These are phyloP conservation scores for Boeremia exigua DNA, from an alignment of 2,329 filamentous ascomycete species.

Conservation along the genomic window DNA sequence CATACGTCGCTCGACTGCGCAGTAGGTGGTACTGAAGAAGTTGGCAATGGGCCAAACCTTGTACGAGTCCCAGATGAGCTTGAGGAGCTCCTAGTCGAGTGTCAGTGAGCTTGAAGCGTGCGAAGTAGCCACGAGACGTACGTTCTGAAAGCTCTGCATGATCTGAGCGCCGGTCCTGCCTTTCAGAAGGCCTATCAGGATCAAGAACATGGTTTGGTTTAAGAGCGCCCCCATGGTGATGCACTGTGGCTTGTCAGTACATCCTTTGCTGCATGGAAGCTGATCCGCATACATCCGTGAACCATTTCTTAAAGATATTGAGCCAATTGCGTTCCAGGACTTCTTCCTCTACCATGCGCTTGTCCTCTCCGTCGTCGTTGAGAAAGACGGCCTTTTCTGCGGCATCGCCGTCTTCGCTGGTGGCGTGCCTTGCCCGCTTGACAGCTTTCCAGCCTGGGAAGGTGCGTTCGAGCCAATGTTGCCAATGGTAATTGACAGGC, in stretches of 20 bases:
- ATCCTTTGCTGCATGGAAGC: background rate
- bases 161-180: conserved; percentile 43
- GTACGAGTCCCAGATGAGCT: conserved; percentile 65
- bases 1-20: conserved; percentile 72
- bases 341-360: conserved; percentile 34
- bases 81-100: conserved; percentile 35
- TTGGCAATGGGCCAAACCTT: conserved; percentile 77
- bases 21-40: conserved; percentile 71
- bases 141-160: conserved; percentile 41
- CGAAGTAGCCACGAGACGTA: conserved; percentile 44
- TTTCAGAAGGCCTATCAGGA: conserved; percentile 62
- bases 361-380: conserved; percentile 37
- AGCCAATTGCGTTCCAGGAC: conserved; percentile 48
- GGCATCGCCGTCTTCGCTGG: conserved; percentile 20
- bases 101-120: conserved; percentile 45
- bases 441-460: conserved; percentile 67
- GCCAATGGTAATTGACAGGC: conserved; percentile 87
- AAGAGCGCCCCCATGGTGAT: conserved; percentile 66
- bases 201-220: conserved; percentile 70
- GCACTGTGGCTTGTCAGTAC: conserved; percentile 50
- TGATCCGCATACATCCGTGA: conserved; percentile 58
- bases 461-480: conserved; percentile 74
- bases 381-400: conserved; percentile 40
- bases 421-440: conserved; percentile 22
- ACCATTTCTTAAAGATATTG: conserved; percentile 71